Percentiles rank a stretch among this genome's conserved stretches.
Conservation (phyloP, 179 eudicot genomes). For the Silene vulgaris region DNA sequence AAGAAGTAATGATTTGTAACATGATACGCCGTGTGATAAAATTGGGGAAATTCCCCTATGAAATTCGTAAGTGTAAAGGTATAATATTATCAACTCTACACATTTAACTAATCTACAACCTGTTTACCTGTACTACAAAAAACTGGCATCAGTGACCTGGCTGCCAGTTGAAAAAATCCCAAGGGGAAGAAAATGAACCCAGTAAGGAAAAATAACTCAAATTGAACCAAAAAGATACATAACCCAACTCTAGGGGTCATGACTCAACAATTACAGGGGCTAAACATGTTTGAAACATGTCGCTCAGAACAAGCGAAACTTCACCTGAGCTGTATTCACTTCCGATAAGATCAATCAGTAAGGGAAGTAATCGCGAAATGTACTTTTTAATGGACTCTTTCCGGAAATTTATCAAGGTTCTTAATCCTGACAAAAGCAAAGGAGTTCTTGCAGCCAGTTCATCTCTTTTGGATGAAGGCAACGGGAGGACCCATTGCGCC, state of each 20-base stretch:
- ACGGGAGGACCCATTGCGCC: slow-evolving; percentile 67
- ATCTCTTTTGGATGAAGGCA: slow-evolving; percentile 74
- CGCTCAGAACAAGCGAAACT: slow-evolving; percentile 29
- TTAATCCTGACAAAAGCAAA: slow-evolving; percentile 54
- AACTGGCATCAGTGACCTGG: slow-evolving; percentile 20
- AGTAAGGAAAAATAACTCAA: neutral
- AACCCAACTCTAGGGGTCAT: slow-evolving; percentile 14
- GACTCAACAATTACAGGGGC: slow-evolving; percentile 31
- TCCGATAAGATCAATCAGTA: slow-evolving; percentile 41
- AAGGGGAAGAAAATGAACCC: neutral
- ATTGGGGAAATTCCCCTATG: neutral
- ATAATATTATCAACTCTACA: slow-evolving; percentile 20
- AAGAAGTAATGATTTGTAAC: neutral
- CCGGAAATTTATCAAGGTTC: slow-evolving; percentile 47
- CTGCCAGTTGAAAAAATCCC: neutral
- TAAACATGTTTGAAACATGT: slow-evolving; percentile 32
- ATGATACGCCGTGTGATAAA: neutral
- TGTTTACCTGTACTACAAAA: slow-evolving; percentile 3
- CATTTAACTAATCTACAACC: slow-evolving; percentile 19
- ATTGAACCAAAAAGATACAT: neutral
- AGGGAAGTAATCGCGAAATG: slow-evolving; percentile 54
- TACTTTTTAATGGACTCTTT: slow-evolving; percentile 47
- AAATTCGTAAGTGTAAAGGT: slow-evolving; percentile 13
- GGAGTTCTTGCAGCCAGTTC: slow-evolving; percentile 80
- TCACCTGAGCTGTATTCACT: slow-evolving; percentile 39